A percentile compares a stretch with the other conserved stretches of the same genome.
These are phyloP conservation scores for Cyclostephanos tholiformis DNA, from an alignment of 108 stramenopile genomes.

Conservation along the genomic window DNA sequence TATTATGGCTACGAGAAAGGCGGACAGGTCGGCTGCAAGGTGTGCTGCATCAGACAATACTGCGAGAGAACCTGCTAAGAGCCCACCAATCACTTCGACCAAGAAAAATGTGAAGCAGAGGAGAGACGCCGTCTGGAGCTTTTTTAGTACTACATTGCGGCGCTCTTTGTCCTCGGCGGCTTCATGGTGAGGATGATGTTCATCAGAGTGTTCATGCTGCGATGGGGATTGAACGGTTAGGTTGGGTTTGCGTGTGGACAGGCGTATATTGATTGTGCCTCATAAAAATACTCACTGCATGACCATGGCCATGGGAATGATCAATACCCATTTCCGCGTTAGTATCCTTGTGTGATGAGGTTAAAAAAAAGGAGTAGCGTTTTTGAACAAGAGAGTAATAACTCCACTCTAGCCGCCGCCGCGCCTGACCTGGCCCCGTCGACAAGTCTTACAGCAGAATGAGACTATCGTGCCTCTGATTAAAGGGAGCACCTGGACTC, in stretches of 20 bases:
- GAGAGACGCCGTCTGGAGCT: conserved; percentile 64
- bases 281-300: conserved; percentile 6
- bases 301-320: conserved; percentile 11
- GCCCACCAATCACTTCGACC: conserved; percentile 81
- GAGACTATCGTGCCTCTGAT: too few relatives aligned
- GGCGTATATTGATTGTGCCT: not conserved
- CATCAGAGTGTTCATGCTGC: conserved; percentile 30
- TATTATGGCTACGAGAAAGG: conserved; percentile 79
- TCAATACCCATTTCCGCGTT: not conserved
- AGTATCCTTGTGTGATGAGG: too few relatives aligned
- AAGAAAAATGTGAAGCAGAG: conserved; percentile 72
- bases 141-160: conserved; percentile 57
- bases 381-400: too few relatives aligned
- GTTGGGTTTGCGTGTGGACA: not conserved
- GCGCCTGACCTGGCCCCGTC: too few relatives aligned
- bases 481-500: too few relatives aligned
- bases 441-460: too few relatives aligned
- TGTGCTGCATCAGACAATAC: conserved; percentile 90
- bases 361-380: too few relatives aligned
- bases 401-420: too few relatives aligned
- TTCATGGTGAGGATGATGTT: conserved; percentile 17
- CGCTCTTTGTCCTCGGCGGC: conserved; percentile 32
- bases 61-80: conserved; percentile 74
- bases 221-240: not conserved
- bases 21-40: conserved; percentile 76